phyloP scores from a whole-genome alignment of 495 filamentous ascomycete species.

The Glutinoglossum americanum region DNA sequence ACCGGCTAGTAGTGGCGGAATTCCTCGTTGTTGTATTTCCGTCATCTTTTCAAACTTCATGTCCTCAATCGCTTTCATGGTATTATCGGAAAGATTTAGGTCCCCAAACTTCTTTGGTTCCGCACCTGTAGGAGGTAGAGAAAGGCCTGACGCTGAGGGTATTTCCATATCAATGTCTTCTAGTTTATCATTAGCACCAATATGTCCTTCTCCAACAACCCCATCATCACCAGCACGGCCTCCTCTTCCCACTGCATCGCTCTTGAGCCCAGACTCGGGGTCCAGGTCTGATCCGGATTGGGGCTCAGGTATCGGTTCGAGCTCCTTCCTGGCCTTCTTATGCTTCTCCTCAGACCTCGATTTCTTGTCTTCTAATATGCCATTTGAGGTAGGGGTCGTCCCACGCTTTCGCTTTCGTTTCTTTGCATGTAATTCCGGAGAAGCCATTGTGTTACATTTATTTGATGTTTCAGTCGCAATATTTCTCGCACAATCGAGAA shows the following conservation, averaged over 20 bases:
- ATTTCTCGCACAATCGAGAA: neutral
- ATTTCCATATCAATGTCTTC: conserved; percentile 19
- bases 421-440: conserved; percentile 11
- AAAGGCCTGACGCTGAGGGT: conserved; percentile 27
- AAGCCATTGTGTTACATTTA: conserved; percentile 11
- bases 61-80: conserved; percentile 65
- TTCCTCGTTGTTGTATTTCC: conserved; percentile 74
- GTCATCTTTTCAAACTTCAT: conserved; percentile 95
- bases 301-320: neutral
- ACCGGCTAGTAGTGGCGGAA: conserved; percentile 73
- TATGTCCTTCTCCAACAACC: conserved; percentile 3
- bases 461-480: neutral
- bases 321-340: conserved; percentile 16
- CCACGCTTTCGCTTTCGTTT: conserved; percentile 18
- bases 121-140: conserved; percentile 31
- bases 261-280: conserved; percentile 1
- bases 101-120: conserved; percentile 49
- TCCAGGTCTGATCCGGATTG: neutral
- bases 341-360: conserved; percentile 7
- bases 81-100: conserved; percentile 67
- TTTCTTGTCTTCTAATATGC: conserved; percentile 3
- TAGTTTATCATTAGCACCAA: neutral
- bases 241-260: neutral
- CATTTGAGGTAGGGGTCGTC: neutral
- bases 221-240: conserved; percentile 5